phyloP scores from a whole-genome alignment of 192 early-diverging fungal genomes.

The Backusella westeae region DNA sequence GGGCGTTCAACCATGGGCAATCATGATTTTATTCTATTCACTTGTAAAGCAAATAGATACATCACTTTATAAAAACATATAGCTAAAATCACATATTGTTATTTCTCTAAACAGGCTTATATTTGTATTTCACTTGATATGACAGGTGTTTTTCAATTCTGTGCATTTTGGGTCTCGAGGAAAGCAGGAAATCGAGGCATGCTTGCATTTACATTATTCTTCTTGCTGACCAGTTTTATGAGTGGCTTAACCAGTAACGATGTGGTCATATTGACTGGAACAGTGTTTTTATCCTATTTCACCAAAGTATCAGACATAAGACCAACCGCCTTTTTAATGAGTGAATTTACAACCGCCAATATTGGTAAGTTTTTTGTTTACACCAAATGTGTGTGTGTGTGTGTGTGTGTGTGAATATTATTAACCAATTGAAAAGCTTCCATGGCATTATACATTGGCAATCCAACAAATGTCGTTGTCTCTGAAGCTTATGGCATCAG shows the following conservation, averaged over 20 bases:
- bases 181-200: slow-evolving; percentile 55
- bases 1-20: slow-evolving; percentile 75
- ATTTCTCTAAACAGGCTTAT: slow-evolving; percentile 53
- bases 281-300: slow-evolving; percentile 78
- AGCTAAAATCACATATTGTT: not conserved
- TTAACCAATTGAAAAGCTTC: slow-evolving; percentile 42
- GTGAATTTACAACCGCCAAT: slow-evolving; percentile 77
- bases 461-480: slow-evolving; percentile 86
- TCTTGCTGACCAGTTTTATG: slow-evolving; percentile 67
- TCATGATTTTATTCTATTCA: slow-evolving; percentile 80
- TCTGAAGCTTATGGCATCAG: slow-evolving; percentile 73
- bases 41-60: slow-evolving; percentile 37
- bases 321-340: slow-evolving; percentile 68
- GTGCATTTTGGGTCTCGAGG: slow-evolving; percentile 72
- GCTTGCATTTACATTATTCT: slow-evolving; percentile 69
- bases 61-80: not conserved
- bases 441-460: slow-evolving; percentile 86
- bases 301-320: slow-evolving; percentile 59
- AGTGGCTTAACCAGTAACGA: slow-evolving; percentile 80
- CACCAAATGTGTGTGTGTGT: not conserved
- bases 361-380: slow-evolving; percentile 43
- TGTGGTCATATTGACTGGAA: slow-evolving; percentile 78
- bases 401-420: not conserved
- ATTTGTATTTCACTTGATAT: slow-evolving; percentile 84
- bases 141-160: slow-evolving; percentile 76